phyloP scores from a whole-genome alignment of 2,329 filamentous ascomycete species.

The Xylaria sp. region DNA sequence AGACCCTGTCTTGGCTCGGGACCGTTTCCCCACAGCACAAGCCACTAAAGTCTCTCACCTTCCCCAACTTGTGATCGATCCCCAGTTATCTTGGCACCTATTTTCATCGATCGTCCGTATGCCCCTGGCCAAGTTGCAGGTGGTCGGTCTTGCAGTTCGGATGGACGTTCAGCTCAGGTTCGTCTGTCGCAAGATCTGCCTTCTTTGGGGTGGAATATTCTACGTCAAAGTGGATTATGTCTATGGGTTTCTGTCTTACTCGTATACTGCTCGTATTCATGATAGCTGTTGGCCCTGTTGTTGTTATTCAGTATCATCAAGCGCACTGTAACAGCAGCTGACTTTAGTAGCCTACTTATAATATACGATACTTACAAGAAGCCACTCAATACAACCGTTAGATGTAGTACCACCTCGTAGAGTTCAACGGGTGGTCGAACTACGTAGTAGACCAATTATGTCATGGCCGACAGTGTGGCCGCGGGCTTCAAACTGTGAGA shows the following conservation, averaged over 20 bases:
- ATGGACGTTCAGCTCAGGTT: not conserved
- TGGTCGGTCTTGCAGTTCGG: not conserved
- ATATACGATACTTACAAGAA: no score
- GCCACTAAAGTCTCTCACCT: not conserved
- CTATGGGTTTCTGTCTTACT: not conserved
- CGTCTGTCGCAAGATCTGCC: conserved; percentile 7
- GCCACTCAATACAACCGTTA: not conserved
- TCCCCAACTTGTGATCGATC: conserved; percentile 17
- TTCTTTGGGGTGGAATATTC: conserved; percentile 1
- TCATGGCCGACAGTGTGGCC: not conserved
- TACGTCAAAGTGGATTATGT: not conserved
- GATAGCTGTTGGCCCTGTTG: no score
- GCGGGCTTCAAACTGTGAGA: not conserved
- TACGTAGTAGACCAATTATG: no score
- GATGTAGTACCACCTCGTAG: not conserved
- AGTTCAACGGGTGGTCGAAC: no score
- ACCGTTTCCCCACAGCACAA: conserved; percentile 7
- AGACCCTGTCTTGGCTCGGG: not conserved
- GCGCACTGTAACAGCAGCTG: no score
- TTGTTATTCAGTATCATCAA: no score
- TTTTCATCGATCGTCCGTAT: conserved; percentile 14
- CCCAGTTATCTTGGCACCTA: conserved; percentile 21
- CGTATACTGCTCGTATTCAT: no score
- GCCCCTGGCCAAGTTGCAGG: not conserved
- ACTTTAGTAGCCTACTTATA: no score